Conservation (phyloP, 805 yeast species). For the Isabelozyma gotoi region DNA sequence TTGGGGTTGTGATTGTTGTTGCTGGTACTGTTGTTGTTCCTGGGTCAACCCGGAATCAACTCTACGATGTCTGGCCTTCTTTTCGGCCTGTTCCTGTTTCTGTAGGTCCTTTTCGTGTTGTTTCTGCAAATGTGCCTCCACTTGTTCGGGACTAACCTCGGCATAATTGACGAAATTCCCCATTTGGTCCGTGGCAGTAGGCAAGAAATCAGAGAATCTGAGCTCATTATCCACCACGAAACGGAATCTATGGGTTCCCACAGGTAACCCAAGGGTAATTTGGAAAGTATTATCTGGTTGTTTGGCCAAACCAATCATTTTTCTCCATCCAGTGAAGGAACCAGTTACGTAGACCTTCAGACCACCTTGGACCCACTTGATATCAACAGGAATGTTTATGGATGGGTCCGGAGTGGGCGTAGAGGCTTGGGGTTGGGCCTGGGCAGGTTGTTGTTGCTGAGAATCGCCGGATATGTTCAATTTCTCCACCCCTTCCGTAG, state of each 20-base stretch:
- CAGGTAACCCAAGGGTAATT: slow-evolving; percentile 75
- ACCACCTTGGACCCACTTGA: slow-evolving; percentile 97
- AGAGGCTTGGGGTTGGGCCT: slow-evolving; percentile 7
- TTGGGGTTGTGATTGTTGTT: slow-evolving; percentile 6
- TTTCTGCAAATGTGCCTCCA: slow-evolving; percentile 27
- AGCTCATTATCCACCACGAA: slow-evolving; percentile 93
- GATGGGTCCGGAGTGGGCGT: slow-evolving; percentile 18
- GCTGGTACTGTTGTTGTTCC: slow-evolving; percentile 7
- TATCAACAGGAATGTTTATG: slow-evolving; percentile 55
- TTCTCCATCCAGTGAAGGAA: slow-evolving; percentile 96
- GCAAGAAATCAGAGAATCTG: slow-evolving; percentile 80
- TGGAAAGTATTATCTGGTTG: slow-evolving; percentile 56
- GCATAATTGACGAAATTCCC: slow-evolving; percentile 93
- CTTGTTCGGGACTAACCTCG: slow-evolving; percentile 58
- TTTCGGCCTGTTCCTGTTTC: slow-evolving; percentile 12
- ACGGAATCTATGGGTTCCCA: slow-evolving; percentile 90
- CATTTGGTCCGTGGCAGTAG: slow-evolving; percentile 97
- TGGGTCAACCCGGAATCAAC: not conserved
- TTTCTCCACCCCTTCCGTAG: not conserved
- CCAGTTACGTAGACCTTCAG: slow-evolving; percentile 94
- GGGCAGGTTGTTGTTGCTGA: slow-evolving; percentile 7
- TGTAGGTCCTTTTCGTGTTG: slow-evolving; percentile 24
- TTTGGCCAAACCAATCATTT: slow-evolving; percentile 83
- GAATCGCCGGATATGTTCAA: slow-evolving; percentile 3
- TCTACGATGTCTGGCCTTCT: slow-evolving; percentile 1